Conservation (phyloP, 805 yeast species). For the Diddensiella caesifluorescens region DNA sequence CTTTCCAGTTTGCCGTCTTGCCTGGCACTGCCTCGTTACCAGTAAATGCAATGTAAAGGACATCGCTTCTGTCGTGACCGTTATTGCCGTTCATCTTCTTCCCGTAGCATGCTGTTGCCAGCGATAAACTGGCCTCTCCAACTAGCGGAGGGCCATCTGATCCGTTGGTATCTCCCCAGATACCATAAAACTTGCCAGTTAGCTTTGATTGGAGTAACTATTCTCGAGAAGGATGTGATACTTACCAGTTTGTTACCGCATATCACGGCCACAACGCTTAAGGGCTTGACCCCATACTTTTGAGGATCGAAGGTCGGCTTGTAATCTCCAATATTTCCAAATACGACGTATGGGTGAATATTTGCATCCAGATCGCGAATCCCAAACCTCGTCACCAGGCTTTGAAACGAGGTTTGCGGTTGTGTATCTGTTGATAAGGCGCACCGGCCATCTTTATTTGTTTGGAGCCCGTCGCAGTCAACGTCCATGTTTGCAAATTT, state of each 20-base stretch:
- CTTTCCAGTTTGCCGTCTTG: conserved; percentile 11
- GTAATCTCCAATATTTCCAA: conserved; percentile 8
- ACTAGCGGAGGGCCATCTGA: conserved; percentile 7
- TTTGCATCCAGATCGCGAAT: conserved; percentile 6
- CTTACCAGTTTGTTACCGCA: conserved; percentile 8
- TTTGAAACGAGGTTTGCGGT: conserved; percentile 5
- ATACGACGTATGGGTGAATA: conserved; percentile 9
- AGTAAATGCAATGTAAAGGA: conserved; percentile 7
- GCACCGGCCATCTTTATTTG: conserved; percentile 8
- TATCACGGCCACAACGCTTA: conserved; percentile 10
- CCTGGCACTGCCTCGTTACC: conserved; percentile 12
- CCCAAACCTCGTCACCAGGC: conserved; percentile 1
- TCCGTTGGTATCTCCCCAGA: conserved; percentile 13
- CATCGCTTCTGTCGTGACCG: conserved; percentile 11
- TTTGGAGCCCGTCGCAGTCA: conserved; percentile 10
- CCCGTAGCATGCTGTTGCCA: conserved; percentile 11
- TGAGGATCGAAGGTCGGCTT: conserved; percentile 6
- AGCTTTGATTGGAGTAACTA: no score
- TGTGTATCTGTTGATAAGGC: conserved; percentile 1
- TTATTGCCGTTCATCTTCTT: conserved; percentile 7
- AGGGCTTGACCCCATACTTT: conserved; percentile 7
- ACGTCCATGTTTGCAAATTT: conserved; percentile 11
- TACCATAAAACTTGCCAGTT: conserved; percentile 9
- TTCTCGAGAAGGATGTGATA: background rate
- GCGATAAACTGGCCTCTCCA: conserved; percentile 9